A percentile compares a stretch with the other conserved stretches of the same genome.
These are phyloP conservation scores for Calonectria leucothoes DNA, from an alignment of 2,329 filamentous ascomycete species.

Conservation along the genomic window DNA sequence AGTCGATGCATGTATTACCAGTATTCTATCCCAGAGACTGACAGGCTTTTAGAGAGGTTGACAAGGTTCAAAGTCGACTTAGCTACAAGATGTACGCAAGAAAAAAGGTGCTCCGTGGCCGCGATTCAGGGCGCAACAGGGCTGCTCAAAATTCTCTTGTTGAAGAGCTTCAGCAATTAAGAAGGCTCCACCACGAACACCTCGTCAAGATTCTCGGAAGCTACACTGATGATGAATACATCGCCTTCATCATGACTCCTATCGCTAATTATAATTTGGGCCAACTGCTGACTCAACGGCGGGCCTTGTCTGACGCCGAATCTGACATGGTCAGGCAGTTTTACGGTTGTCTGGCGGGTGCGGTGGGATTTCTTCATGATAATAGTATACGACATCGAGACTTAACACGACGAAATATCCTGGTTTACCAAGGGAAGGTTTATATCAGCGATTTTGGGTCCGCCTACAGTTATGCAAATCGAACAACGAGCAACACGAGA, in stretches of 20 bases:
- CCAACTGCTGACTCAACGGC: neutral
- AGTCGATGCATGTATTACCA: neutral
- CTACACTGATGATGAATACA: neutral
- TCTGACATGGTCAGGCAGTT: neutral
- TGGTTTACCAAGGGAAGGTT: neutral
- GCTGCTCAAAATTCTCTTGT: neutral
- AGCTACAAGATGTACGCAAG: neutral
- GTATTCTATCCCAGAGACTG: neutral
- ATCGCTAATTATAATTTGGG: neutral
- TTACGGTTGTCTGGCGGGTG: neutral
- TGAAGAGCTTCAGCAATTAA: neutral
- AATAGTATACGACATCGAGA: neutral
- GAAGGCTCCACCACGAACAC: neutral
- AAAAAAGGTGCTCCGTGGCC: neutral
- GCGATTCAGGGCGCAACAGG: neutral
- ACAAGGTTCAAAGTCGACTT: neutral
- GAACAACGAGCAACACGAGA: neutral
- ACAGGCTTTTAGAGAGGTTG: neutral
- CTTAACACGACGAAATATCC: neutral
- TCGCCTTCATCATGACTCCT: neutral
- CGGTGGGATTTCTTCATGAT: neutral
- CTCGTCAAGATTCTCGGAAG: neutral
- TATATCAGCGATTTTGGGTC: neutral
- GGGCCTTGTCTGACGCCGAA: neutral
- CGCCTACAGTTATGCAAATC: neutral